Conservation (phyloP, 192 early-diverging fungal species). For the Podila clonocystis region DNA sequence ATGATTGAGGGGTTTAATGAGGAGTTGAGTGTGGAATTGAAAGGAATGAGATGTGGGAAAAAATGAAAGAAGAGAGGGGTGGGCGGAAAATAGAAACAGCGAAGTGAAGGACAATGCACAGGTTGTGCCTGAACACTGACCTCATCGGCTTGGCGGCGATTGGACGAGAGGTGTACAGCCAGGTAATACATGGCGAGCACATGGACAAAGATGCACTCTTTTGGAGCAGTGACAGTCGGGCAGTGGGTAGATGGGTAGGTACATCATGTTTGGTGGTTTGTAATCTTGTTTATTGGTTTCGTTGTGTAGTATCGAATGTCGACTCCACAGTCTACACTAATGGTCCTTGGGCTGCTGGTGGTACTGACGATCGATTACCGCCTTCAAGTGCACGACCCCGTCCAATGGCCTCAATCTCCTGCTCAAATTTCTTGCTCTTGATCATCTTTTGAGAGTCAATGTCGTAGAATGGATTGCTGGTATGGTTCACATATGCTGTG, state of each 20-base stretch:
- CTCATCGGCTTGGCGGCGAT: too few relatives aligned
- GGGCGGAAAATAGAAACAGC: too few relatives aligned
- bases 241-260: too few relatives aligned
- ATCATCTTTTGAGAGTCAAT: constrained; percentile 66
- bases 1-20: constrained; percentile 19
- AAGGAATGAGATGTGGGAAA: not conserved
- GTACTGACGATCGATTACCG: constrained; percentile 34
- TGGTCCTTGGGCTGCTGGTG: not conserved
- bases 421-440: constrained; percentile 61
- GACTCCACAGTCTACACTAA: not conserved
- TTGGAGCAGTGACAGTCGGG: too few relatives aligned
- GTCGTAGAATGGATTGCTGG: constrained; percentile 91
- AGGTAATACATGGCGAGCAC: too few relatives aligned
- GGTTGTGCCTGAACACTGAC: too few relatives aligned
- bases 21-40: constrained; percentile 4
- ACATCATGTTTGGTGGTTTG: too few relatives aligned
- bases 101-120: too few relatives aligned
- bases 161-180: too few relatives aligned
- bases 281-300: not conserved
- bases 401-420: constrained; percentile 68
- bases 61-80: not conserved
- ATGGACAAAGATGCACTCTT: too few relatives aligned
- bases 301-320: not conserved
- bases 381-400: constrained; percentile 38
- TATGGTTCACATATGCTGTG: constrained; percentile 79